A percentile compares a stretch with the other conserved stretches of the same genome.
phyloP scores from a whole-genome alignment of 2,329 filamentous ascomycete genomes.

The Pestalotiopsis fici region DNA sequence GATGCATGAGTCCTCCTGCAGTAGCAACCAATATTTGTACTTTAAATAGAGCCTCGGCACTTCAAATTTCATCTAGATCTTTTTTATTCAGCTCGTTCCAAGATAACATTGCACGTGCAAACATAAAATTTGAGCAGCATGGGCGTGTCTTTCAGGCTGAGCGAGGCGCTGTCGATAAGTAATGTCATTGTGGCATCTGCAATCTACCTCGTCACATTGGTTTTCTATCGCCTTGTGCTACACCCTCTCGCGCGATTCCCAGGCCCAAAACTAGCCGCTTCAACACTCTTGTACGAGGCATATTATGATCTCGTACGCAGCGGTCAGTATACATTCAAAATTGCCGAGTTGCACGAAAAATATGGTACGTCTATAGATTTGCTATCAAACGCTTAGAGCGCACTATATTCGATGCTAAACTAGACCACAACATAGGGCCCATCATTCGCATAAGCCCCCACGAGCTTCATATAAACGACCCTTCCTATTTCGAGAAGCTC shows the following conservation, averaged over 20 bases:
- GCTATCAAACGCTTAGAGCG: background rate
- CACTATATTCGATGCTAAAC: background rate
- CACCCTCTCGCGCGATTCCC: conserved; percentile 15
- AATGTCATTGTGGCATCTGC: no score
- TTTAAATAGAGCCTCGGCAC: no score
- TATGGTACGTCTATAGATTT: conserved; percentile 7
- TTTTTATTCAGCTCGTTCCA: no score
- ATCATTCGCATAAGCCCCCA: conserved; percentile 5
- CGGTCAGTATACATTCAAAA: conserved; percentile 14
- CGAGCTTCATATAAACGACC: conserved; percentile 2
- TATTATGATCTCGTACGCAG: conserved; percentile 17
- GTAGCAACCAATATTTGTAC: no score
- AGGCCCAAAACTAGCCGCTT: conserved; percentile 16
- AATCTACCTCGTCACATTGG: background rate
- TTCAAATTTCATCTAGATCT: no score
- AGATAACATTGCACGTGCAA: no score
- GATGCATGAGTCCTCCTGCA: no score
- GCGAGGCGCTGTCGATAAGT: no score
- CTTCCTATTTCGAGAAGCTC: conserved; percentile 4
- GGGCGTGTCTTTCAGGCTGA: no score
- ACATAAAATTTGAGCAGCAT: no score
- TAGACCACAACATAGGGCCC: background rate
- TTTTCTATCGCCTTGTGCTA: background rate
- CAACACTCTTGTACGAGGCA: conserved; percentile 15
- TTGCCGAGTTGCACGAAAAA: conserved; percentile 16